Evolutionary conservation across 2,329 filamentous ascomycete species (phyloP), one percentile per base, ranked within the genome.

Genomic region (Fusarium torreyae): DNA sequence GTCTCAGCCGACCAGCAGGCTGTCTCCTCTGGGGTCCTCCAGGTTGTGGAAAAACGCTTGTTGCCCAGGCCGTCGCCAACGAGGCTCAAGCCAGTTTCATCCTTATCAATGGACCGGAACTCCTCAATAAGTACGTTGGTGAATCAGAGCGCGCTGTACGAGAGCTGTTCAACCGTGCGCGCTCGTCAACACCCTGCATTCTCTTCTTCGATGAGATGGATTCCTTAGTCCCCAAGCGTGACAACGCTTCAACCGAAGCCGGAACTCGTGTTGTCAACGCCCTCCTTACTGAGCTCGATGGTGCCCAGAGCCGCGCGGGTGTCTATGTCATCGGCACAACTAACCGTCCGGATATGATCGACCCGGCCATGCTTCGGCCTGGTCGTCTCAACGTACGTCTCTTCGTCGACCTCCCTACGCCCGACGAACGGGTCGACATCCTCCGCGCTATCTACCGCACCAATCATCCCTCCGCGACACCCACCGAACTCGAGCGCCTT

Each of bases 181-280:
- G 94, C 52, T 92, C 92, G 1, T 95, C 92, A 9, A 88, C 94
- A 1, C 96, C 96, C 1, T 98, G 95, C 77, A 94, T 99, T 56
- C 91, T 99, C 61, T 98, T 99, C 87, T 98, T 99, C 77, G 96
- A 99, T 78, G 96, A 99, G 81, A 87, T 99, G 53, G 96, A 99
- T 80, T 95, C 96, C 1, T 84, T 99, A 4, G 94, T 96, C 0
- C 94, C 95, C 0, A 90, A 90, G 52, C 90, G 96, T 56, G 94
- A 95, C 75, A 92, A 92, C 57, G 86, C 86, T 1, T 87, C 93
- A 3, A 93, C 91, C 3, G 95, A 98, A 77, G 92, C 94, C 7
- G 93, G 92, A 46, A 90, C 93, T 2, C 89, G 96, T 34, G 93
- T 99, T 4, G 96, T 99, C 70, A 98, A 98, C 78, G 97, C 95